Conservation (phyloP, 1,284 basidiomycete species). For the Tilletia caries region DNA sequence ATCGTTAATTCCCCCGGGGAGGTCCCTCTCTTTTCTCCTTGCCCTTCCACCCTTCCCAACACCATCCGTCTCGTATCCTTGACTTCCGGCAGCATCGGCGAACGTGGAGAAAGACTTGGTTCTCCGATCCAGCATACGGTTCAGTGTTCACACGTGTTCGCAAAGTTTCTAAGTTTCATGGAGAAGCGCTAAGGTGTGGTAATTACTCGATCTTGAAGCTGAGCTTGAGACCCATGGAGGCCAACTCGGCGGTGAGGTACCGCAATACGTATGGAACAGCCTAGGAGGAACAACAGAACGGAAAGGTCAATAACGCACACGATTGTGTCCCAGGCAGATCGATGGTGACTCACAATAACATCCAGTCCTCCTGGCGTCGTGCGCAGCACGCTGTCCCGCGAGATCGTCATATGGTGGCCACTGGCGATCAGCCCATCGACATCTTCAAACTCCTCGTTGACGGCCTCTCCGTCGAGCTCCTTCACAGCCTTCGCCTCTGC, state of each 20-base stretch:
- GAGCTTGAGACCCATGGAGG: constrained; percentile 62
- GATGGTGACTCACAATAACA: constrained; percentile 31
- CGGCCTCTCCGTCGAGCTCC: background rate
- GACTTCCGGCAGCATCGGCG: too few relatives aligned
- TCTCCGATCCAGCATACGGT: too few relatives aligned
- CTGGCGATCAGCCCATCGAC: background rate
- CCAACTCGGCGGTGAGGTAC: constrained; percentile 61
- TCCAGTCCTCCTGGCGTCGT: constrained; percentile 38
- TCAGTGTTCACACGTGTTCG: too few relatives aligned
- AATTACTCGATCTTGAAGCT: constrained; percentile 36
- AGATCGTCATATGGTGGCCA: constrained; percentile 30
- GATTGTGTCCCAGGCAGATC: too few relatives aligned
- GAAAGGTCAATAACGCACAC: too few relatives aligned
- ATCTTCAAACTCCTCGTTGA: background rate
- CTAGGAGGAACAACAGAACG: background rate
- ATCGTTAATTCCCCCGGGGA: too few relatives aligned
- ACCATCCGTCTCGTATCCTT: too few relatives aligned
- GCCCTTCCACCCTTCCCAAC: too few relatives aligned
- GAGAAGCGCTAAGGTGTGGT: background rate
- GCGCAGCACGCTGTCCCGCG: constrained; percentile 30
- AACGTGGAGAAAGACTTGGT: too few relatives aligned
- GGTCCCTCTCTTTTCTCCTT: too few relatives aligned
- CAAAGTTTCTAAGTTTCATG: too few relatives aligned
- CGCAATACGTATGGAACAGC: constrained; percentile 83
- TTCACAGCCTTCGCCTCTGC: constrained; percentile 21